Conservation (phyloP, 495 filamentous ascomycete genomes). For the Venustampulla echinocandica region DNA sequence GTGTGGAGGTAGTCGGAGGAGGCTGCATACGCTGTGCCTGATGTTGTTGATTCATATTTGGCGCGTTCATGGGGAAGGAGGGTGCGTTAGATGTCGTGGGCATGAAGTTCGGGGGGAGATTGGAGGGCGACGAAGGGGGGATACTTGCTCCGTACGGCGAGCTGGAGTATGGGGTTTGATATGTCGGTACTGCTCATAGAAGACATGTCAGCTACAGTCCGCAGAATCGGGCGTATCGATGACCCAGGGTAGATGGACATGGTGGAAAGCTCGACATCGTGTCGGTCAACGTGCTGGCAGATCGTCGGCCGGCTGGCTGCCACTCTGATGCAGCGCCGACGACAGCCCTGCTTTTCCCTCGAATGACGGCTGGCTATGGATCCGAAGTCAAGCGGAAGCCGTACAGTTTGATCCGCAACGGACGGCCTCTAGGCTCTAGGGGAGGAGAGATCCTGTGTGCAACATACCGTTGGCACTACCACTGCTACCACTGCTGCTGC, state of each 20-base stretch:
- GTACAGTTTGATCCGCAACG: neutral
- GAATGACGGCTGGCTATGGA: neutral
- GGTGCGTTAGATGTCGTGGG: constrained; percentile 37
- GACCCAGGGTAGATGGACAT: constrained; percentile 8
- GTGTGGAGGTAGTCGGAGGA: constrained; percentile 18
- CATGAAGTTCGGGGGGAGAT: constrained; percentile 38
- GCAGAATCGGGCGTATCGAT: neutral
- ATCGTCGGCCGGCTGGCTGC: constrained; percentile 1
- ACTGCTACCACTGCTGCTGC: too few species aligned
- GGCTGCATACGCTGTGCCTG: constrained; percentile 37
- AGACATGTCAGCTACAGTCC: constrained; percentile 17
- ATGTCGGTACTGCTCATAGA: constrained; percentile 34
- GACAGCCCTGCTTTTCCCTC: neutral
- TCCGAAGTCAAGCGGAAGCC: neutral
- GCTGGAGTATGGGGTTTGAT: constrained; percentile 43
- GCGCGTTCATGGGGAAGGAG: constrained; percentile 29
- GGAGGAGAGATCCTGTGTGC: constrained; percentile 7
- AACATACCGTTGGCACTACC: constrained; percentile 17
- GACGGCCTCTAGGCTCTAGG: neutral
- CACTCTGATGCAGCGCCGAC: neutral
- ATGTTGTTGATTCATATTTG: constrained; percentile 33
- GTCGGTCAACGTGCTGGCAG: neutral
- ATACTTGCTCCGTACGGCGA: constrained; percentile 38
- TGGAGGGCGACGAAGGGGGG: constrained; percentile 28
- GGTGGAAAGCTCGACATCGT: constrained; percentile 9